Evolutionary conservation across 108 stramenopile genomes (phyloP), one percentile per base, ranked within the genome.

Genomic region (Conticribra guillardii): DNA sequence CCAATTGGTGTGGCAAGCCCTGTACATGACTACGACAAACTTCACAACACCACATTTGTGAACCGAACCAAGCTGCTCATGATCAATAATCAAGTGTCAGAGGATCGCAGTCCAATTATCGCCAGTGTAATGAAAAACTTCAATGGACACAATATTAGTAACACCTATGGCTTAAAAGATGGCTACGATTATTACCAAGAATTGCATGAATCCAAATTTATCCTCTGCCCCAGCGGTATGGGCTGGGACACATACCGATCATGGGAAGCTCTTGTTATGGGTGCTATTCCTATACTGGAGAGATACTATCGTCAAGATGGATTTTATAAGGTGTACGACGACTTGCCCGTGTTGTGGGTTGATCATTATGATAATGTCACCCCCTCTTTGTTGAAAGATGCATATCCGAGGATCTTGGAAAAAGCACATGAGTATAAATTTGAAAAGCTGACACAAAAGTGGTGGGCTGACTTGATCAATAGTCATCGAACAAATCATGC

Each of bases 201-300:
- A 18, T 29, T 79, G n/a, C 76, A 27, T 17, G 37, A 22, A 29
- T 47, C 81, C 48, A 86, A 84, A 66, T 86, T 84, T 54, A 74
- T 78, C 5, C 61, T 86, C 7, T 64, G 81, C 32, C 85, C 85
- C 7, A 78, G 77, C 19, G 85, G 85, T 14, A 9, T 86, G 27
- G 85, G 85, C 4, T 84, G 71, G 76, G 85, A 86, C 71, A 64
- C 67, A 0, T 86, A 86, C 44, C 76, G 85, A 1, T 31, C 64
- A n/a, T 86, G 83, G 82, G 85, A 86, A 45, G 71, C 83, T 0
- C 7, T 86, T 0, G 21, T 18, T 22, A 33, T 84, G 47, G 76
- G 76, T 9, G 54, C 82, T 5, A 84, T 86, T 24, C 85, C 84
- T 2, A 64, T 86, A 11, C 54, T 86, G 33, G 85, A 86, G 52